Percentiles rank a stretch among this genome's conserved stretches.
phyloP scores from a whole-genome alignment of 2,329 filamentous ascomycete genomes.

The Coniella lustricola region DNA sequence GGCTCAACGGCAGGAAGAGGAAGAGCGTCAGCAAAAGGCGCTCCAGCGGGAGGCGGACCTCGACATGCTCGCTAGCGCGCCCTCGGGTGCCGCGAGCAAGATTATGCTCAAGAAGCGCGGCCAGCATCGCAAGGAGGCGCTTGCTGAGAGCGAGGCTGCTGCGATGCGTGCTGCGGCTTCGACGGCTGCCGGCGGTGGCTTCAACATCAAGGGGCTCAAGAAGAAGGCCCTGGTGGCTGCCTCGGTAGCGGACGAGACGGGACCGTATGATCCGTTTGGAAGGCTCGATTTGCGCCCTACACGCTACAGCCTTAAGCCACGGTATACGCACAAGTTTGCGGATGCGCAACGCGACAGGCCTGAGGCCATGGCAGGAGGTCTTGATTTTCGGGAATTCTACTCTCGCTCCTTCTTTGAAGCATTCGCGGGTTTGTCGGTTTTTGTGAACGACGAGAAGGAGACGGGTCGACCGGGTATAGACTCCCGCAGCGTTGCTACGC shows the following conservation, averaged over 20 bases:
- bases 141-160: conserved; percentile 32
- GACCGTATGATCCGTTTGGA: conserved; percentile 83
- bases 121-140: conserved; percentile 34
- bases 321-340: conserved; percentile 71
- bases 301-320: conserved; percentile 61
- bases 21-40: conserved; percentile 57
- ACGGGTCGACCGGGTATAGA: conserved; percentile 27
- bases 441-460: conserved; percentile 70
- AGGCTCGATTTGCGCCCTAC: conserved; percentile 62
- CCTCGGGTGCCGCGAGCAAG: conserved; percentile 45
- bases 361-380: conserved; percentile 70
- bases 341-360: conserved; percentile 59
- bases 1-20: conserved; percentile 61
- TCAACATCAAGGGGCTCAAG: conserved; percentile 76
- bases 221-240: conserved; percentile 34
- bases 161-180: conserved; percentile 17
- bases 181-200: conserved; percentile 22
- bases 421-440: conserved; percentile 82
- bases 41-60: conserved; percentile 63
- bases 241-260: conserved; percentile 54
- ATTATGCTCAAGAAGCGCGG: conserved; percentile 69
- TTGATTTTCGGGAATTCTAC: conserved; percentile 76
- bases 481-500: conserved; percentile 28
- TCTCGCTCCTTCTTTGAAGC: conserved; percentile 77
- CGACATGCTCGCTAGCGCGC: conserved; percentile 59